Evolutionary conservation across 805 yeast species (phyloP).

Genomic region (Sugiyamaella chiloensis): DNA sequence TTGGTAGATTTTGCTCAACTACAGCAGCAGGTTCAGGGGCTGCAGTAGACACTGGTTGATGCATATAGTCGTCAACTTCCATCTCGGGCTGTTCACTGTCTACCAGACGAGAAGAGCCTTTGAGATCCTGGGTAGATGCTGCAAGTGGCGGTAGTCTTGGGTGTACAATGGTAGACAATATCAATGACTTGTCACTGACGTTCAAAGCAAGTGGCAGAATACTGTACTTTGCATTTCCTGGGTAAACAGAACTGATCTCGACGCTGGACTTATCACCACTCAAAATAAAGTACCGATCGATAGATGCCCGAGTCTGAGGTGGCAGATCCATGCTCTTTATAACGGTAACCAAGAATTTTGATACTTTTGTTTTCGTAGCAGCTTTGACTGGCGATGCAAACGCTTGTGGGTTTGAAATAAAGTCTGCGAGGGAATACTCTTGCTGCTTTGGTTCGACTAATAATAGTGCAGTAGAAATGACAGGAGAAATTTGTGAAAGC

Average conservation of each 20-base stretch:
- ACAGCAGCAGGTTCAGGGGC: not conserved
- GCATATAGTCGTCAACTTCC: not conserved
- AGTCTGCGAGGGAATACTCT: constrained; percentile 15
- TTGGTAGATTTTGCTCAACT: not conserved
- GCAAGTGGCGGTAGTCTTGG: constrained; percentile 66
- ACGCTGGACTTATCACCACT: constrained; percentile 37
- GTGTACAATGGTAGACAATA: constrained; percentile 57
- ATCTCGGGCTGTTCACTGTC: not conserved
- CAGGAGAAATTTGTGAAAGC: constrained; percentile 5
- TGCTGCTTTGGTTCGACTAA: constrained; percentile 12
- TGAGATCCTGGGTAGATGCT: not conserved
- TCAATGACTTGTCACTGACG: constrained; percentile 46
- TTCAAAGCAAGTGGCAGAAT: constrained; percentile 67
- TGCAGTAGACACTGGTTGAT: not conserved
- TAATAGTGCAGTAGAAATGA: constrained; percentile 11
- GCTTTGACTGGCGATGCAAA: constrained; percentile 17
- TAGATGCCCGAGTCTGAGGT: constrained; percentile 58
- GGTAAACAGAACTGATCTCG: constrained; percentile 59
- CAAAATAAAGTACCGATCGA: constrained; percentile 46
- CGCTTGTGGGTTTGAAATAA: constrained; percentile 21
- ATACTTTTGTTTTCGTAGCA: constrained; percentile 26
- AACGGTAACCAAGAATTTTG: constrained; percentile 48
- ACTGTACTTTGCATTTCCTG: constrained; percentile 62
- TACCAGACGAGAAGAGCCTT: not conserved
- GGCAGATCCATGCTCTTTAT: constrained; percentile 52